phyloP scores from a whole-genome alignment of 2,329 filamentous ascomycete species.

The Colletotrichum orchidophilum region DNA sequence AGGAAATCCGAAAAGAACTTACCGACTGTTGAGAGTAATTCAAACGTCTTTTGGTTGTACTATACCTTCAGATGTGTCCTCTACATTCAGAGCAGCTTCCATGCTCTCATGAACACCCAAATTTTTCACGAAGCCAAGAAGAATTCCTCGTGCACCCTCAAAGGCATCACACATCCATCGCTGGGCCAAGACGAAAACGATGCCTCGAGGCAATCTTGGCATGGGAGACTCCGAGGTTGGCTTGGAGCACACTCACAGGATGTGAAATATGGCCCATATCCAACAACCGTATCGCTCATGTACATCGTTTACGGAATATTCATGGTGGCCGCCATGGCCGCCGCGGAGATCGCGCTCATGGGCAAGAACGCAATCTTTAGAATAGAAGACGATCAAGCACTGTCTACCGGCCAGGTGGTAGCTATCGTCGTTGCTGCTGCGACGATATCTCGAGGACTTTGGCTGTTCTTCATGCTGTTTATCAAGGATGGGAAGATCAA shows the following conservation, averaged over 20 bases:
- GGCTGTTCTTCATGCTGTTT: neutral
- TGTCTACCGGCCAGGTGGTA: neutral
- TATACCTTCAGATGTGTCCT: neutral
- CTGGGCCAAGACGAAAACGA: too few relatives aligned
- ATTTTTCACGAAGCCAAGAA: neutral
- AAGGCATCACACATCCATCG: too few relatives aligned
- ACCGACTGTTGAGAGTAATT: too few relatives aligned
- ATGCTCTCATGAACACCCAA: neutral
- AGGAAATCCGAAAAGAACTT: too few relatives aligned
- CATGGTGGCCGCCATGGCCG: neutral
- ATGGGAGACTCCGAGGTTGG: too few relatives aligned
- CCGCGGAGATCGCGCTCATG: neutral
- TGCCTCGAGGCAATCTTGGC: too few relatives aligned
- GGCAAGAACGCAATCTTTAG: neutral
- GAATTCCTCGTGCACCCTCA: too few relatives aligned
- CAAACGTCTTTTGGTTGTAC: neutral
- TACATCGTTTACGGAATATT: constrained; percentile 4
- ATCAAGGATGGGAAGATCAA: neutral
- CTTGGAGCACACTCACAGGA: too few relatives aligned
- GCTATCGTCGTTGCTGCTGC: constrained; percentile 2
- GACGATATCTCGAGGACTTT: neutral
- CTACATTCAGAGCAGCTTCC: neutral
- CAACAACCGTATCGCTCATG: neutral
- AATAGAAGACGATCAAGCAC: neutral
- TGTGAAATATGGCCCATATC: neutral